A percentile compares a stretch with the other conserved stretches of the same genome.
phyloP scores from a whole-genome alignment of 208 protist species.

The Phytomonas sp. region DNA sequence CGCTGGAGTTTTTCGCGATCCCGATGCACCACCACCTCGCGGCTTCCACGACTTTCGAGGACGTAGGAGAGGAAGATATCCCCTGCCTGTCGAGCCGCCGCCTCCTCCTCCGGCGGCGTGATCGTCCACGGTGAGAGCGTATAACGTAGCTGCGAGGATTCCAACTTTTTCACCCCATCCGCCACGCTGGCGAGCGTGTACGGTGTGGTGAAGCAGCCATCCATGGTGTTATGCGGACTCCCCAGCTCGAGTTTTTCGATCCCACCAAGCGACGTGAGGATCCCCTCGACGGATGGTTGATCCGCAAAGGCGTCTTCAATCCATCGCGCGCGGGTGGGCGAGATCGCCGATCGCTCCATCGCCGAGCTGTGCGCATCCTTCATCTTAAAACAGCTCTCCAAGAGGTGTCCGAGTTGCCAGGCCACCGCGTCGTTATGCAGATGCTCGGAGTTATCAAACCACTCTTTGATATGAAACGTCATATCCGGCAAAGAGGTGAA shows the following conservation, averaged over 20 bases:
- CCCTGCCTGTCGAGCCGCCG: slow-evolving; percentile 58
- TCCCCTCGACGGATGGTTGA: slow-evolving; percentile 70
- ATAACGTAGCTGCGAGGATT: slow-evolving; percentile 55
- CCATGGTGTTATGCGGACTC: slow-evolving; percentile 66
- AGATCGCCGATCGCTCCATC: slow-evolving; percentile 83
- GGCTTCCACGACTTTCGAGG: slow-evolving; percentile 49
- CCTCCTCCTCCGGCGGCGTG: slow-evolving; percentile 64
- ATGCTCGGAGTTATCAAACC: slow-evolving; percentile 86
- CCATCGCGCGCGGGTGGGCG: slow-evolving; percentile 74
- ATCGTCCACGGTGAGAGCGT: slow-evolving; percentile 77
- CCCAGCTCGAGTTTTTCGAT: slow-evolving; percentile 66
- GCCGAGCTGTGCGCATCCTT: slow-evolving; percentile 62
- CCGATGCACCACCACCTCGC: slow-evolving; percentile 46
- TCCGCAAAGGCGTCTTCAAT: slow-evolving; percentile 89
- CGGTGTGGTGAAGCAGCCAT: slow-evolving; percentile 40
- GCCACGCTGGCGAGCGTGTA: slow-evolving; percentile 67
- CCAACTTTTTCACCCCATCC: slow-evolving; percentile 48
- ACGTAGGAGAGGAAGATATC: slow-evolving; percentile 83
- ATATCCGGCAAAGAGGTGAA: slow-evolving; percentile 83
- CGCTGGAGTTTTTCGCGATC: slow-evolving; percentile 45
- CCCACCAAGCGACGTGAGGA: slow-evolving; percentile 56
- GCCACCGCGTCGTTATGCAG: slow-evolving; percentile 90
- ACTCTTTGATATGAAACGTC: slow-evolving; percentile 87
- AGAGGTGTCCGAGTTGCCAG: slow-evolving; percentile 86
- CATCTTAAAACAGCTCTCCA: slow-evolving; percentile 85